Evolutionary conservation across 2,329 filamentous ascomycete genomes (phyloP).

Genomic region (Arthrobotrys conoides): DNA sequence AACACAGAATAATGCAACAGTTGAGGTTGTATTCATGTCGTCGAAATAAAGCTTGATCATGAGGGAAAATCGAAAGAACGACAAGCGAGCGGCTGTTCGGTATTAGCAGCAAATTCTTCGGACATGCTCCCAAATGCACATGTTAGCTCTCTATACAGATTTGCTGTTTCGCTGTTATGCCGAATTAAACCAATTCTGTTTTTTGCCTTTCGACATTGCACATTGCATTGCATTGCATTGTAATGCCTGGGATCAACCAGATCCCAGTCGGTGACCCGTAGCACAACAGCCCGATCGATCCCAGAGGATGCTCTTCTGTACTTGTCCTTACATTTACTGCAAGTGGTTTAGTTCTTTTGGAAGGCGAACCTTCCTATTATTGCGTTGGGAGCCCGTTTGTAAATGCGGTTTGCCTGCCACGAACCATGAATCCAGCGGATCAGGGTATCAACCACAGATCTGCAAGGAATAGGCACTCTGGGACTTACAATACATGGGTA

Average conservation of each 20-base stretch:
- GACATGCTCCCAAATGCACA: constrained; percentile 1
- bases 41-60: constrained; percentile 32
- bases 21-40: constrained; percentile 7
- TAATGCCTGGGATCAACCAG: background rate
- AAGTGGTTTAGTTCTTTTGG: background rate
- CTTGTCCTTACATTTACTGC: background rate
- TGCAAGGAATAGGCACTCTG: background rate
- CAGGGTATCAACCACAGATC: background rate
- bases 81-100: constrained; percentile 41
- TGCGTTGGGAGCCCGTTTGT: background rate
- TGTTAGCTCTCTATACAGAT: background rate
- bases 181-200: background rate
- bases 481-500: background rate
- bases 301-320: background rate
- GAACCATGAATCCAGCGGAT: background rate
- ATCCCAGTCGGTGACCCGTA: background rate
- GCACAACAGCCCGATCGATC: background rate
- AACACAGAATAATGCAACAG: constrained; percentile 23
- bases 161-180: background rate
- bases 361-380: background rate
- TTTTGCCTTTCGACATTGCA: background rate
- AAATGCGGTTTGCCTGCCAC: background rate
- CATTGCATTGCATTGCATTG: background rate
- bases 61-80: background rate
- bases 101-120: constrained; percentile 31